Conservation (phyloP, 345 rosid species). For the Dipteronia sinensis region DNA sequence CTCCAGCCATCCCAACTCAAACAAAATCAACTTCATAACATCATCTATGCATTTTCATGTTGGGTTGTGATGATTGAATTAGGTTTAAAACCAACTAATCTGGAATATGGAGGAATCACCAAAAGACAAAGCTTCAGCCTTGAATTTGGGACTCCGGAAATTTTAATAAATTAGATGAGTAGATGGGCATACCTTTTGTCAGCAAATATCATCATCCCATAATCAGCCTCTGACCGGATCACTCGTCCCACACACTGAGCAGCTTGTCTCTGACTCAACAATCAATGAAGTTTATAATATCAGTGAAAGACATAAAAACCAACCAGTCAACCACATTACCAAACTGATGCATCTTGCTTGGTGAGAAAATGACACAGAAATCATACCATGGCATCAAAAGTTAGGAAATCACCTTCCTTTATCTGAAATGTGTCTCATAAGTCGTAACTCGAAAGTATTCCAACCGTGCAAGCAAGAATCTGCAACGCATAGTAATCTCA, state of each 20-base stretch:
- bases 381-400: slow-evolving; percentile 96
- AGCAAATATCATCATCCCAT: slow-evolving; percentile 99
- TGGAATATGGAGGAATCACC: background rate
- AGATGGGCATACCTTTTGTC: slow-evolving; percentile 68
- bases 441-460: no score
- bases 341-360: background rate
- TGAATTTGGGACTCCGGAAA: background rate
- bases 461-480: slow-evolving; percentile 87
- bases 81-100: background rate
- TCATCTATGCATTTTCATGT: no score
- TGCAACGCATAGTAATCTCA: slow-evolving; percentile 30
- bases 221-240: slow-evolving; percentile 95
- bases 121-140: background rate
- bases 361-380: background rate
- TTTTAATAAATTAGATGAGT: background rate
- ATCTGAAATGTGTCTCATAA: slow-evolving; percentile 94
- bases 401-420: slow-evolving; percentile 96
- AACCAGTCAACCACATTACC: background rate
- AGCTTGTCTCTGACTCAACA: slow-evolving; percentile 83
- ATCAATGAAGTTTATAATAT: slow-evolving; percentile 16
- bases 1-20: no score
- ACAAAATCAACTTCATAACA: no score
- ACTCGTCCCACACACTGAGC: slow-evolving; percentile 99
- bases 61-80: no score
- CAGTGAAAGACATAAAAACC: slow-evolving; percentile 4